These are phyloP conservation scores for Fusarium scirpi DNA, from an alignment of 2,329 filamentous ascomycete genomes.

Conservation along the genomic window DNA sequence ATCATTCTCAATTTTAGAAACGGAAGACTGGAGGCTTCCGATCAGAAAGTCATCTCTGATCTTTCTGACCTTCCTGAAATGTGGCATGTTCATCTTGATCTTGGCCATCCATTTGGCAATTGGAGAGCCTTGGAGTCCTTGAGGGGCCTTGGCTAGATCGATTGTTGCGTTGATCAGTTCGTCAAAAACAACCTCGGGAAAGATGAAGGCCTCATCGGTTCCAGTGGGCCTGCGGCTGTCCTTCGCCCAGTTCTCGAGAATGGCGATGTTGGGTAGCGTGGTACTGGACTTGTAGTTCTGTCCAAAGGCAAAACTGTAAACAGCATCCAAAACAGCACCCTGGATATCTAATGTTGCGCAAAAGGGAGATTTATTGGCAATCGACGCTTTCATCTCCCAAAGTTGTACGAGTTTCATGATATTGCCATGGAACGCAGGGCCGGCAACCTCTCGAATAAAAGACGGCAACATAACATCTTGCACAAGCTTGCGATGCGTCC, in stretches of 20 bases:
- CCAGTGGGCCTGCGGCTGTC: rapidly evolving
- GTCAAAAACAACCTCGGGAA: background rate
- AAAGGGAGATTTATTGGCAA: background rate
- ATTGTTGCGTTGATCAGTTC: background rate
- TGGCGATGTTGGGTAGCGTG: background rate
- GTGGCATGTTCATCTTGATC: background rate
- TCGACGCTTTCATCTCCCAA: background rate
- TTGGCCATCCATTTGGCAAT: background rate
- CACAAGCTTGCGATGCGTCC: background rate
- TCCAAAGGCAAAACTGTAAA: background rate
- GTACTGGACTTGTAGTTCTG: background rate
- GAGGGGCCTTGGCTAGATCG: background rate
- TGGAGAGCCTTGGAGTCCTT: background rate
- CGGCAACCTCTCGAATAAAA: background rate
- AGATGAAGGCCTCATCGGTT: background rate
- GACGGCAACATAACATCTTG: background rate
- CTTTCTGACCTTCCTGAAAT: background rate
- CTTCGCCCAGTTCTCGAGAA: background rate
- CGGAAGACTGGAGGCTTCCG: background rate
- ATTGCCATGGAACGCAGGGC: background rate
- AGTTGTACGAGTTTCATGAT: background rate
- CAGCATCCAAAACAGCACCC: background rate
- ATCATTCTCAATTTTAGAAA: background rate
- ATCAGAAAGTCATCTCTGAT: background rate
- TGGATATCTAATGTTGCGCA: background rate